Percentiles rank a stretch among this genome's conserved stretches.
Conservation (phyloP, 805 yeast genomes). For the Yarrowia keelungensis region DNA sequence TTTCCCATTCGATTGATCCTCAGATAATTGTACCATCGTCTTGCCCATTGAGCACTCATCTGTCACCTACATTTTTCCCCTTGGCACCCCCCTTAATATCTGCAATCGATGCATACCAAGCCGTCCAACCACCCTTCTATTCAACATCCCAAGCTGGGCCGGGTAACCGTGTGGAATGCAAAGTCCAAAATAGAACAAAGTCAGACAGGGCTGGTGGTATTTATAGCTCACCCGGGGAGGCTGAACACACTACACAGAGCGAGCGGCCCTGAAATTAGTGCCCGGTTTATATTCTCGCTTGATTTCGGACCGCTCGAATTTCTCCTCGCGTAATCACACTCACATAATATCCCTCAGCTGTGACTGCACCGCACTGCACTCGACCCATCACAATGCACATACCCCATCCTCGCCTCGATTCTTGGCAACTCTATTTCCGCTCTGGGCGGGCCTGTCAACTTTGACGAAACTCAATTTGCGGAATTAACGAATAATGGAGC, state of each 20-base stretch:
- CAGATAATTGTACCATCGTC: no score
- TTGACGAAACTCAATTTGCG: conserved; percentile 11
- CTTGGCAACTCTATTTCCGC: conserved; percentile 22
- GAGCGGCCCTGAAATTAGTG: not conserved
- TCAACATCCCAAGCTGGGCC: not conserved
- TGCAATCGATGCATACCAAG: conserved; percentile 25
- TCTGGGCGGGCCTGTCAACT: conserved; percentile 11
- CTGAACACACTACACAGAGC: not conserved
- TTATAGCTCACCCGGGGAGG: not conserved
- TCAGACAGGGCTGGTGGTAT: conserved; percentile 31
- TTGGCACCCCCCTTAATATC: conserved; percentile 12
- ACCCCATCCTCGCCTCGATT: conserved; percentile 34
- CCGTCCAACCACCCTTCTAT: not conserved
- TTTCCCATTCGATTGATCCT: no score
- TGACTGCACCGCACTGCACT: conserved; percentile 8
- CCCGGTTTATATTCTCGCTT: not conserved
- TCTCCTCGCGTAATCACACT: no score
- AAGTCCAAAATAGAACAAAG: conserved; percentile 25
- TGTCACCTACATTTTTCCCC: no score
- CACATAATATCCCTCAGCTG: not conserved
- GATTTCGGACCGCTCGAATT: no score
- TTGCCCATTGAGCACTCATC: no score
- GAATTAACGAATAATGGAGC: conserved; percentile 10
- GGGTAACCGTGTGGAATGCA: conserved; percentile 28
- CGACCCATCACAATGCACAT: conserved; percentile 19